These are phyloP conservation scores for Microbotryum saponariae DNA, from an alignment of 1,284 basidiomycete genomes.

Conservation along the genomic window DNA sequence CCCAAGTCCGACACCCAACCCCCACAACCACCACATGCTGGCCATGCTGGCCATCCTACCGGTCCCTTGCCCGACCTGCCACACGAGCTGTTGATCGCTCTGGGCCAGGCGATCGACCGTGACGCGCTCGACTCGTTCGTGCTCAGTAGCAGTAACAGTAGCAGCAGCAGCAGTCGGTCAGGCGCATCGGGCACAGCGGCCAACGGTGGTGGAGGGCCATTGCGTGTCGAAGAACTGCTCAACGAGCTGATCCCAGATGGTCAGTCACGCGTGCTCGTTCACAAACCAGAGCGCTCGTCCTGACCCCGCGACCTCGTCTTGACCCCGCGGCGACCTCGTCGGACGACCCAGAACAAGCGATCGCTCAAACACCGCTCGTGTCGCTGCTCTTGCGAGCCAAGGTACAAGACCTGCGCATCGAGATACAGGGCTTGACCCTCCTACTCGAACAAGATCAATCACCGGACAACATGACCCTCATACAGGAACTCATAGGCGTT, in stretches of 20 bases:
- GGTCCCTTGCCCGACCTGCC: conserved; percentile 24
- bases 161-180: too few relatives aligned
- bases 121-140: conserved; percentile 32
- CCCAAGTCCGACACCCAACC: not conserved
- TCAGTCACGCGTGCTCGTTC: conserved; percentile 40
- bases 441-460: conserved; percentile 69
- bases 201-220: conserved; percentile 1
- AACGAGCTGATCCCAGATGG: conserved; percentile 70
- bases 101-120: conserved; percentile 15
- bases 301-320: not conserved
- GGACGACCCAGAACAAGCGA: conserved; percentile 39
- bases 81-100: conserved; percentile 24
- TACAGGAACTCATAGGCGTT: conserved; percentile 89
- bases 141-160: conserved; percentile 5
- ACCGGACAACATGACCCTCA: conserved; percentile 71
- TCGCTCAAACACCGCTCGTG: conserved; percentile 41
- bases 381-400: conserved; percentile 55
- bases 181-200: too few relatives aligned
- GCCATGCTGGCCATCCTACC: not conserved
- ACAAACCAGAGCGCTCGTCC: not conserved
- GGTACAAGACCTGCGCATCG: conserved; percentile 57
- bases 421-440: conserved; percentile 60
- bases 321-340: not conserved
- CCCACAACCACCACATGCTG: not conserved
- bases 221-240: conserved; percentile 45